These are phyloP conservation scores for Rhododendron ferrugineum DNA, from an alignment of 148 eudicot species.

Conservation along the genomic window DNA sequence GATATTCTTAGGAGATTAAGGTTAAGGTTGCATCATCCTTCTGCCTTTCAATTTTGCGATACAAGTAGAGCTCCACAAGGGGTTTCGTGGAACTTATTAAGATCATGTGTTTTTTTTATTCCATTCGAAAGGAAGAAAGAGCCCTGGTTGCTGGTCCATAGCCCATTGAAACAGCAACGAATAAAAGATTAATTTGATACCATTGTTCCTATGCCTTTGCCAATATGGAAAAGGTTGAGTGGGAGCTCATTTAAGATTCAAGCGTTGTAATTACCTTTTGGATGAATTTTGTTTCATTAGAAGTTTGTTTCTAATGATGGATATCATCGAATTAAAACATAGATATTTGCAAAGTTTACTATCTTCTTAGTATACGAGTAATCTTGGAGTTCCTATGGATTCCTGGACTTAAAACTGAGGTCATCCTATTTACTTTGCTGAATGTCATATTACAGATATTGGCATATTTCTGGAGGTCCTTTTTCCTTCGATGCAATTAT, in stretches of 20 bases:
- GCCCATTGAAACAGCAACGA: not conserved
- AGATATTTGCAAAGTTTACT: not conserved
- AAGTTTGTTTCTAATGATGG: not conserved
- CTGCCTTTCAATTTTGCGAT: not conserved
- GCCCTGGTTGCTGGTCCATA: not conserved
- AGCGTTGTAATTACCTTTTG: not conserved
- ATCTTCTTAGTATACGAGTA: not conserved
- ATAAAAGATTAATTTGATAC: not conserved
- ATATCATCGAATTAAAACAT: not conserved
- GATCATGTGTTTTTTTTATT: not conserved
- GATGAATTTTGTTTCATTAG: not conserved
- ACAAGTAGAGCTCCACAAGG: not conserved
- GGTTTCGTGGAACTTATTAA: not conserved
- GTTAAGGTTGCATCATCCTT: not conserved
- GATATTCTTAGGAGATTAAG: not conserved
- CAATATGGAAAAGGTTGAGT: not conserved
- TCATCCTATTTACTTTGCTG: not conserved
- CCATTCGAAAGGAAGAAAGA: not conserved
- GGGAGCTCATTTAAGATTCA: not conserved
- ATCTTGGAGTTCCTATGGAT: not conserved
- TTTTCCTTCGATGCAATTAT: too few species aligned
- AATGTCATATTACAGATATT: not conserved
- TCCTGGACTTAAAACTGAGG: not conserved
- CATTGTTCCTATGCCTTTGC: not conserved
- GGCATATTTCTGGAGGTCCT: not conserved